Percentiles rank a stretch among this genome's conserved stretches.
phyloP scores from a whole-genome alignment of 805 yeast genomes.

The Suhomyces sp. region DNA sequence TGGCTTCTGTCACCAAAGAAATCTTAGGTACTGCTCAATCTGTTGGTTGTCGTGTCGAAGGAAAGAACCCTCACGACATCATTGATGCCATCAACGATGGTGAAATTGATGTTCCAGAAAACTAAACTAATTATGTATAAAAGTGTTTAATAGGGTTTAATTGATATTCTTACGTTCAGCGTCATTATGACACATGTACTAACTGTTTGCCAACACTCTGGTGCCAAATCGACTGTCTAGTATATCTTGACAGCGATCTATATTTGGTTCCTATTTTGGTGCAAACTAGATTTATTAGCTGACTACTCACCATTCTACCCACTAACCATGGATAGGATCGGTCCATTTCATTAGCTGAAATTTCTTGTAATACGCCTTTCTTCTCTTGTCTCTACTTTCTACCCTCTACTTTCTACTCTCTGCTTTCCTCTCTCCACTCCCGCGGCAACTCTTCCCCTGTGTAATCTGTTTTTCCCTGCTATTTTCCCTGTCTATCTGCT shows the following conservation, averaged over 20 bases:
- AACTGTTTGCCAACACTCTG: constrained; percentile 19
- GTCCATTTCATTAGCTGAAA: constrained; percentile 14
- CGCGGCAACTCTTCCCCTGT: neutral
- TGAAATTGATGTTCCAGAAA: constrained; percentile 90
- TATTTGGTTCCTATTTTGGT: constrained; percentile 19
- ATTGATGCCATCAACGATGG: constrained; percentile 98
- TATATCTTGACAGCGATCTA: constrained; percentile 1
- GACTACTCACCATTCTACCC: constrained; percentile 14
- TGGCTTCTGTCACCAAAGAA: constrained; percentile 97
- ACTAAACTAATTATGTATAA: constrained; percentile 47
- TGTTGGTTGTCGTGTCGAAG: constrained; percentile 98
- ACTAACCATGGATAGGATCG: constrained; percentile 6
- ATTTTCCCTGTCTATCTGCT: neutral
- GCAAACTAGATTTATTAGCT: constrained; percentile 16
- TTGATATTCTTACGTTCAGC: constrained; percentile 8
- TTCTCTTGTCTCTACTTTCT: neutral
- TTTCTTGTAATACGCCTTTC: neutral
- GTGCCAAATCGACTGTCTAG: constrained; percentile 12
- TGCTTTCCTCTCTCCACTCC: neutral
- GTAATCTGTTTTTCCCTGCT: too few species aligned
- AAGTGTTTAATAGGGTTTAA: constrained; percentile 38
- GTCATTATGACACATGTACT: neutral
- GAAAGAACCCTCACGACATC: constrained; percentile 98
- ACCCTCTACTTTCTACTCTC: neutral
- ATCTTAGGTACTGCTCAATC: constrained; percentile 99